These are phyloP conservation scores for Pseudopyrenochaeta lycopersici DNA, from an alignment of 2,329 filamentous ascomycete species.

Conservation along the genomic window DNA sequence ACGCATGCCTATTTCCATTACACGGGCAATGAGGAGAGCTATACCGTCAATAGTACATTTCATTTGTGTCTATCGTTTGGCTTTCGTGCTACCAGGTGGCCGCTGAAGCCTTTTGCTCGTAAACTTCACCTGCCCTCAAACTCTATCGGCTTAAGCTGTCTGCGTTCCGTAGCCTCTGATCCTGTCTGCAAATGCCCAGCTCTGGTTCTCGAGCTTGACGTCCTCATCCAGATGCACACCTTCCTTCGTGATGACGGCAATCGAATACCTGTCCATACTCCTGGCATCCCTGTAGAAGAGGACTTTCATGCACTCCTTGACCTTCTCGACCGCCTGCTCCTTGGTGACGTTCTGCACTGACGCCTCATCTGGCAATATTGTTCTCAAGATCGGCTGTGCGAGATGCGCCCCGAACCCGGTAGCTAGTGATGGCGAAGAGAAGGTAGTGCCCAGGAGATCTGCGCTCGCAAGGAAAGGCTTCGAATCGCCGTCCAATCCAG, in stretches of 20 bases:
- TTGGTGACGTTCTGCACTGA: constrained; percentile 74
- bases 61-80: constrained; percentile 47
- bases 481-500: constrained; percentile 78
- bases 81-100: constrained; percentile 14
- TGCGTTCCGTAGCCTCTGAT: constrained; percentile 97
- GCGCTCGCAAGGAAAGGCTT: constrained; percentile 91
- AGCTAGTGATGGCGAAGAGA: constrained; percentile 84
- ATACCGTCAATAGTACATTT: constrained; percentile 40
- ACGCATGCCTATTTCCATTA: neutral
- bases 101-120: too few species aligned
- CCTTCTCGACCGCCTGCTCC: constrained; percentile 80
- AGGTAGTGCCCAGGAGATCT: constrained; percentile 93
- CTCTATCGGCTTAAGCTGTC: constrained; percentile 38
- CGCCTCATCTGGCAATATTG: constrained; percentile 83
- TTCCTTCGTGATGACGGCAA: constrained; percentile 88
- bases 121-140: too few species aligned
- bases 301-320: constrained; percentile 98
- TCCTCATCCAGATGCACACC: constrained; percentile 83
- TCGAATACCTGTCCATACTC: constrained; percentile 88
- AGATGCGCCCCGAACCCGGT: constrained; percentile 95
- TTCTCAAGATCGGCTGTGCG: constrained; percentile 89
- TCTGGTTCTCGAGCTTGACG: constrained; percentile 92
- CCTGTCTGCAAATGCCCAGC: constrained; percentile 96
- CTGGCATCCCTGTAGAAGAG: constrained; percentile 96
- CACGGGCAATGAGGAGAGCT: neutral